Evolutionary conservation across 2,329 filamentous ascomycete genomes (phyloP).

Genomic region (Cladophialophora yegresii): DNA sequence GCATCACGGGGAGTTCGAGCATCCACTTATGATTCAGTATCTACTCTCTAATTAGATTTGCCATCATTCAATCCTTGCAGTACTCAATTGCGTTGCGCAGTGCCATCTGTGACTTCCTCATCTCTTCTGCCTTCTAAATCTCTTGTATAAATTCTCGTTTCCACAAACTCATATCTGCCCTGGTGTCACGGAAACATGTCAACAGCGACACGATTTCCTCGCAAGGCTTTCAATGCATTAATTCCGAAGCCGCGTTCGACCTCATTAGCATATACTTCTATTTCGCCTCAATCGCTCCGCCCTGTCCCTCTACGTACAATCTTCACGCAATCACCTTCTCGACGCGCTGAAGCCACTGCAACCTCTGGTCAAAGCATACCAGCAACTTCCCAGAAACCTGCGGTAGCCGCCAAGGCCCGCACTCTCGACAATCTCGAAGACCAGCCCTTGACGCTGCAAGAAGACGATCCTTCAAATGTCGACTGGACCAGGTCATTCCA

Average conservation of each 20-base stretch:
- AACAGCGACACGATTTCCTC: conserved; percentile 14
- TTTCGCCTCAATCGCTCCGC: conserved; percentile 1
- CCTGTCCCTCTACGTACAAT: conserved; percentile 17
- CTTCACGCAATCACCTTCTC: conserved; percentile 22
- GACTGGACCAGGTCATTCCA: conserved; percentile 87
- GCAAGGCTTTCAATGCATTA: conserved; percentile 6
- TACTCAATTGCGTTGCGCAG: not conserved
- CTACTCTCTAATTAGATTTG: not conserved
- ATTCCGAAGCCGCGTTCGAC: conserved; percentile 22
- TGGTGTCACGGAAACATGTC: conserved; percentile 9
- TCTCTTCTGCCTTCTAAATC: not conserved
- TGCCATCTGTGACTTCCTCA: not conserved
- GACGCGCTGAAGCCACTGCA: conserved; percentile 20
- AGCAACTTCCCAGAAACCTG: conserved; percentile 10
- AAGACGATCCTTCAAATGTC: conserved; percentile 54
- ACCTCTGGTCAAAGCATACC: conserved; percentile 16
- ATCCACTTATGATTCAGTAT: too few species aligned
- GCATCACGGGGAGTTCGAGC: not conserved
- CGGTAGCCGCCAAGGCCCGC: conserved; percentile 22
- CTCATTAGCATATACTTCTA: conserved; percentile 15
- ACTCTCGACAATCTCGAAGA: conserved; percentile 39
- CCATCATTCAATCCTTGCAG: not conserved
- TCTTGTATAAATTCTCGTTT: not conserved
- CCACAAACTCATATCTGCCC: not conserved
- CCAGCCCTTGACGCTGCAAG: conserved; percentile 51